These are phyloP conservation scores for Nakazawaea ambrosiae DNA, from an alignment of 805 yeast genomes.

Conservation along the genomic window DNA sequence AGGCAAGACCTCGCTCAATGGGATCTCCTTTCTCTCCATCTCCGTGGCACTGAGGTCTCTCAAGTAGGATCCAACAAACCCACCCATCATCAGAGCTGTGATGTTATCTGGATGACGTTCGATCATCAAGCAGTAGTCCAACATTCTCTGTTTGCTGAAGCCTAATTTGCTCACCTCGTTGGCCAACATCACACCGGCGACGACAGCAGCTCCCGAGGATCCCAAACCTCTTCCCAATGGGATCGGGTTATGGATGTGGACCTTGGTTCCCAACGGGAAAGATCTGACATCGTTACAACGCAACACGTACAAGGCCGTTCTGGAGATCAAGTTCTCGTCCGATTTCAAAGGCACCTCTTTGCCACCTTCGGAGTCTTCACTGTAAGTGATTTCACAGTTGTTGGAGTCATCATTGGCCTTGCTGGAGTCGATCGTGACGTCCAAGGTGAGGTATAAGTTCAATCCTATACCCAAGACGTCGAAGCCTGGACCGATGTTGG, in stretches of 20 bases:
- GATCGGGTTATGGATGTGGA: conserved; percentile 82
- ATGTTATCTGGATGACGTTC: conserved; percentile 98
- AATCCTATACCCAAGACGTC: conserved; percentile 94
- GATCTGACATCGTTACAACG: conserved; percentile 70
- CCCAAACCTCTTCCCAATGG: conserved; percentile 97
- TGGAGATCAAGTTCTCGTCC: conserved; percentile 79
- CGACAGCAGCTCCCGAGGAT: conserved; percentile 97
- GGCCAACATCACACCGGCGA: conserved; percentile 90
- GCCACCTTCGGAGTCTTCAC: conserved; percentile 69
- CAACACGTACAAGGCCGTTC: conserved; percentile 86
- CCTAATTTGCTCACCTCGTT: conserved; percentile 73
- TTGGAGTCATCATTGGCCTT: conserved; percentile 49
- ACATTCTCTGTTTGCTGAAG: conserved; percentile 70
- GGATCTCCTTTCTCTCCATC: conserved; percentile 69
- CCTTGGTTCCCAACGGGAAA: conserved; percentile 79
- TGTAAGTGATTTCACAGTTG: conserved; percentile 65
- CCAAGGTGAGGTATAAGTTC: conserved; percentile 62
- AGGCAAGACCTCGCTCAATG: conserved; percentile 79
- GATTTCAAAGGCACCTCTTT: conserved; percentile 71
- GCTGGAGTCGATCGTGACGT: conserved; percentile 53
- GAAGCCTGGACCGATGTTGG: conserved; percentile 97
- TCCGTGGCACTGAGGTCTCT: conserved; percentile 73
- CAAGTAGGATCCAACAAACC: conserved; percentile 92
- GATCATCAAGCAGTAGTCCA: conserved; percentile 93
- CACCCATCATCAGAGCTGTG: conserved; percentile 99